Evolutionary conservation across 192 early-diverging fungal species (phyloP).

Genomic region (Funneliformis geosporum): DNA sequence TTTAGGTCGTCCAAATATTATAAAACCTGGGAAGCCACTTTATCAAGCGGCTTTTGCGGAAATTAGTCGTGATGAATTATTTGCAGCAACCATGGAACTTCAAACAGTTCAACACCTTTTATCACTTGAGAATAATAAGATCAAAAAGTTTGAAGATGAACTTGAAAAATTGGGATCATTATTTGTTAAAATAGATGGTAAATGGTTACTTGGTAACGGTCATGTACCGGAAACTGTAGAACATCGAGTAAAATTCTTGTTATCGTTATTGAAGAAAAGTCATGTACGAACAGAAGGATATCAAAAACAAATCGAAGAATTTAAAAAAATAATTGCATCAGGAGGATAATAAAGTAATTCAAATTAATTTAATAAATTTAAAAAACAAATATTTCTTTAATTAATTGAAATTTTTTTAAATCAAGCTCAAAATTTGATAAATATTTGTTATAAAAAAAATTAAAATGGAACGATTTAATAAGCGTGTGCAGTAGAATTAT

Average conservation of each 20-base stretch:
- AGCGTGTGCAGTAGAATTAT: not conserved
- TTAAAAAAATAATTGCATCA: conserved; percentile 37
- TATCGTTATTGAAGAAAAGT: conserved; percentile 54
- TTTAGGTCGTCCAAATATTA: conserved; percentile 75
- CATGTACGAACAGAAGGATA: conserved; percentile 58
- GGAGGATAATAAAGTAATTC: not conserved
- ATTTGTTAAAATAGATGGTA: conserved; percentile 47
- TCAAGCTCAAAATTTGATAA: no score
- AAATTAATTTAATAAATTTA: not conserved
- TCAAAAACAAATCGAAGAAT: conserved; percentile 43
- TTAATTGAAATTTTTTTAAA: no score
- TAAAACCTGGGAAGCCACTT: conserved; percentile 83
- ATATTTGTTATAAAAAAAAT: no score
- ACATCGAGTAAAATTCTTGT: conserved; percentile 57
- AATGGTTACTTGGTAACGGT: conserved; percentile 56
- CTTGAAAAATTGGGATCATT: conserved; percentile 52
- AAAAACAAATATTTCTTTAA: not conserved
- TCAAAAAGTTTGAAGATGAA: conserved; percentile 66
- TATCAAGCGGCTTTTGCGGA: conserved; percentile 76
- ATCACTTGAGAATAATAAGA: conserved; percentile 56
- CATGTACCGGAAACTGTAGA: conserved; percentile 61
- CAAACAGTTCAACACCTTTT: conserved; percentile 63
- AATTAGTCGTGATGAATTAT: conserved; percentile 69
- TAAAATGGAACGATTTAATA: not conserved
- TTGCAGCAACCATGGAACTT: conserved; percentile 80